Evolutionary conservation across 2,329 filamentous ascomycete genomes (phyloP), one percentile per base, ranked within the genome.

Genomic region (Phyllosticta capitalensis): DNA sequence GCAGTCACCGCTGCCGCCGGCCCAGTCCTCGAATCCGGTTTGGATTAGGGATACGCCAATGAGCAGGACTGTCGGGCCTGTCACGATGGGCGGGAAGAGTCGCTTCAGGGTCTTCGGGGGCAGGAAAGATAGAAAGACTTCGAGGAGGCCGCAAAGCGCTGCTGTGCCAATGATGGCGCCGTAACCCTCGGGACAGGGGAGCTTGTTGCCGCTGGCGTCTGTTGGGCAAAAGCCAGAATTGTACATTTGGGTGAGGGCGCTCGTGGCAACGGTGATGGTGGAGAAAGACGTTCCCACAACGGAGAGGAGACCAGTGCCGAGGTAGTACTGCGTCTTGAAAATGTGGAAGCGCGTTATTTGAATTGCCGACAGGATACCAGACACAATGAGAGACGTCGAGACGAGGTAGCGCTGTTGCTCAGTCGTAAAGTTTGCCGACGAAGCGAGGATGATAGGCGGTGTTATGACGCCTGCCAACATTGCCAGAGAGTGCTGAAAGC

Each of bases 341-440:
- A 94, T 84, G 65, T 86, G 87, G 62, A 94, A 87, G 5, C 87
- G 79, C 0, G 87, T 89, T 64, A 94, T 92, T 68, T 95, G 89
- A 19, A 94, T 77, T 5, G 83, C 77, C 1, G 87, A 90, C 22
- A 92, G 79, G 50, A 90, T 79, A 26, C 89, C 89, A 2, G 87
- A 89, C 4, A 92, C 88, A 64, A 95, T 91, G 60, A 92, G 76
- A 0, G 88, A 84, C 0, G 87, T 87, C 5, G 88, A 91, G 5
- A 92, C 88, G 2, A 92, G 83, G 67, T 95, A 94, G 66, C 90
- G 86, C 63, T 87, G 83, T 54, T 85, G 74, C 0, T 78, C 79
- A 0, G 76, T 66, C 2, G 75, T 71, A 6, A 94, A 76, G 65
- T 90, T 87, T 61, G 85, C 87, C 19, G 62, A 24, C 17, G 81